These are phyloP conservation scores for Dendrostoma leiphaemia DNA, from an alignment of 2,329 filamentous ascomycete species.

Conservation along the genomic window DNA sequence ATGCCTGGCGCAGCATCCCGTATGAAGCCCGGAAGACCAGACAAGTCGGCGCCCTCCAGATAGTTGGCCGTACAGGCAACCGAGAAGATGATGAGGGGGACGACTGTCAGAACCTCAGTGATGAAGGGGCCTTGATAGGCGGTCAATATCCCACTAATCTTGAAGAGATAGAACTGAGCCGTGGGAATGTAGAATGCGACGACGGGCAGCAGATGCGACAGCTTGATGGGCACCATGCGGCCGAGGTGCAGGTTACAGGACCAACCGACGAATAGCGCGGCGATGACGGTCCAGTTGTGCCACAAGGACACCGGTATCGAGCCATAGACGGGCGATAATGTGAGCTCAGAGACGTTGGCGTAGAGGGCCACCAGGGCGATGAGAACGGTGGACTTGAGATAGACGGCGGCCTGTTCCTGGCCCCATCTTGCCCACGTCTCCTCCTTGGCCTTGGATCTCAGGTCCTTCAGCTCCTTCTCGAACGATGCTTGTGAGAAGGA, in stretches of 20 bases:
- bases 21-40: conserved; percentile 52
- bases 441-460: conserved; percentile 43
- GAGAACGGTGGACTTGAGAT: conserved; percentile 41
- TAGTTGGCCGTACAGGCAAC: conserved; percentile 62
- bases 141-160: conserved; percentile 64
- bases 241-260: conserved; percentile 60
- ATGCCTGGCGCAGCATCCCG: conserved; percentile 65
- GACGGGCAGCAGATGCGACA: conserved; percentile 61
- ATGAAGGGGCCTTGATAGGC: conserved; percentile 70
- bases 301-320: conserved; percentile 73
- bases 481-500: conserved; percentile 50
- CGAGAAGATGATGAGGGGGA: conserved; percentile 65
- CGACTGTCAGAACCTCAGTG: conserved; percentile 71
- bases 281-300: conserved; percentile 66
- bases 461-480: conserved; percentile 50
- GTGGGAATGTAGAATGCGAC: conserved; percentile 74
- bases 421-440: conserved; percentile 33
- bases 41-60: conserved; percentile 60
- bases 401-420: conserved; percentile 37
- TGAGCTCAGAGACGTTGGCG: conserved; percentile 70
- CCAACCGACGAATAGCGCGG: conserved; percentile 70
- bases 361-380: conserved; percentile 60
- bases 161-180: conserved; percentile 69
- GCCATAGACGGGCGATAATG: conserved; percentile 84
- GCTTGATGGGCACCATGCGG: conserved; percentile 45